Evolutionary conservation across 495 filamentous ascomycete species (phyloP).

Genomic region (Podospora conica): DNA sequence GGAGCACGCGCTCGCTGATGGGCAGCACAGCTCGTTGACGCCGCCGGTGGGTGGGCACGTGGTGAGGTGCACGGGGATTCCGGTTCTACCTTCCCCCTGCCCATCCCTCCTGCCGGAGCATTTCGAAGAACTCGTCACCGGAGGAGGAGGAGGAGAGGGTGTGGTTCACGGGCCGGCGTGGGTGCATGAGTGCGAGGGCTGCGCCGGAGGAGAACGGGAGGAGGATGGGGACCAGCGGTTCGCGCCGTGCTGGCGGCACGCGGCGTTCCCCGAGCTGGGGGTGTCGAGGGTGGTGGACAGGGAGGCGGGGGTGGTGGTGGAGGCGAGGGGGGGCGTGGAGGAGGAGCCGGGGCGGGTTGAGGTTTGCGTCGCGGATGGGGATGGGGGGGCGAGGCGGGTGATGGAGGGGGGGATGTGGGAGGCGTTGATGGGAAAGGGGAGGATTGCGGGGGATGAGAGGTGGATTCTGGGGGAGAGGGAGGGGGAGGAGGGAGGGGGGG

Average conservation of each 20-base stretch:
- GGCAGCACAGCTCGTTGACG: conserved; percentile 33
- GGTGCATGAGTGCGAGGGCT: conserved; percentile 38
- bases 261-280: conserved; percentile 50
- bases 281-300: conserved; percentile 50
- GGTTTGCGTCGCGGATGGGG: conserved; percentile 35
- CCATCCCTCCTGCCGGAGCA: background rate
- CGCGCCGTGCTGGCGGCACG: conserved; percentile 51
- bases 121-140: conserved; percentile 3
- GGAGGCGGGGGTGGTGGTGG: conserved; percentile 47
- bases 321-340: conserved; percentile 4
- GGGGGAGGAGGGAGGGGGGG: conserved; percentile 37
- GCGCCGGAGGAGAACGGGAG: conserved; percentile 46
- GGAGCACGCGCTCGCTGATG: conserved; percentile 45
- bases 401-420: conserved; percentile 31
- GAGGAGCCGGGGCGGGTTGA: conserved; percentile 23
- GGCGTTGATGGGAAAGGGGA: conserved; percentile 50
- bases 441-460: conserved; percentile 55
- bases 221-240: conserved; percentile 41
- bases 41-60: conserved; percentile 38
- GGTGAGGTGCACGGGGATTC: conserved; percentile 49
- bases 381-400: background rate
- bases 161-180: conserved; percentile 47
- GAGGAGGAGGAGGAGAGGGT: background rate
- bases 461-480: conserved; percentile 58
- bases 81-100: conserved; percentile 31